These are phyloP conservation scores for Pseudogymnoascus sp. DNA, from an alignment of 2,329 filamentous ascomycete species.

Conservation along the genomic window DNA sequence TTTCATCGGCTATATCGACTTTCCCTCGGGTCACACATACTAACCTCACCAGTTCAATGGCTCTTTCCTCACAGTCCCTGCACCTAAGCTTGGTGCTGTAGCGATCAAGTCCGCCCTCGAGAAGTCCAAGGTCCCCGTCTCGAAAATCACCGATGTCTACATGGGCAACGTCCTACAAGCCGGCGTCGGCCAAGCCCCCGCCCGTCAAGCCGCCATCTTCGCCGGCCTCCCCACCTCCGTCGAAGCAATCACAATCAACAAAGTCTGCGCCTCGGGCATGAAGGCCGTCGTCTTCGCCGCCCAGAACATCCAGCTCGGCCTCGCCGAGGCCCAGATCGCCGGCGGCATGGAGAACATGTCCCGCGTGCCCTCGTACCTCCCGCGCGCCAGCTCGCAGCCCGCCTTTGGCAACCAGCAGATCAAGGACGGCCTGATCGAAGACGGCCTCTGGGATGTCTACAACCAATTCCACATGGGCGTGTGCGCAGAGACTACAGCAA, in stretches of 20 bases:
- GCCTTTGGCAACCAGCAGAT: slow-evolving; percentile 80
- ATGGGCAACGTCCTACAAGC: slow-evolving; percentile 93
- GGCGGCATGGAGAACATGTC: slow-evolving; percentile 99
- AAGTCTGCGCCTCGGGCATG: slow-evolving; percentile 91
- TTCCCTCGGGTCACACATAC: background rate
- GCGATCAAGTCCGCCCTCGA: slow-evolving; percentile 86
- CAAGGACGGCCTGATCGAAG: slow-evolving; percentile 88
- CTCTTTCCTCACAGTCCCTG: slow-evolving; percentile 71
- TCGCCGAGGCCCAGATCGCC: slow-evolving; percentile 80
- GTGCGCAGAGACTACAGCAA: slow-evolving; percentile 89
- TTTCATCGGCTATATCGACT: background rate
- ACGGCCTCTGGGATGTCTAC: slow-evolving; percentile 93
- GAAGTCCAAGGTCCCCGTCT: slow-evolving; percentile 73
- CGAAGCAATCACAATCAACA: slow-evolving; percentile 92
- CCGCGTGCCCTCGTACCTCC: slow-evolving; percentile 81
- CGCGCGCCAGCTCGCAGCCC: slow-evolving; percentile 70
- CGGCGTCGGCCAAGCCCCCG: slow-evolving; percentile 78
- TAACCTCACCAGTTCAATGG: slow-evolving; percentile 70
- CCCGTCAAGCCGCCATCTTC: slow-evolving; percentile 82
- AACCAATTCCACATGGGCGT: slow-evolving; percentile 97
- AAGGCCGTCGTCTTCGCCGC: slow-evolving; percentile 88
- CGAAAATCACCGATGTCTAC: slow-evolving; percentile 84
- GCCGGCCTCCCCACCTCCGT: slow-evolving; percentile 73
- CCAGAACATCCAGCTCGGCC: slow-evolving; percentile 86
- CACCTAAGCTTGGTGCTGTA: slow-evolving; percentile 78